Base-by-base conservation (phyloP, 164 flowering plant genomes). In the Nymphaea thermarum region DNA sequence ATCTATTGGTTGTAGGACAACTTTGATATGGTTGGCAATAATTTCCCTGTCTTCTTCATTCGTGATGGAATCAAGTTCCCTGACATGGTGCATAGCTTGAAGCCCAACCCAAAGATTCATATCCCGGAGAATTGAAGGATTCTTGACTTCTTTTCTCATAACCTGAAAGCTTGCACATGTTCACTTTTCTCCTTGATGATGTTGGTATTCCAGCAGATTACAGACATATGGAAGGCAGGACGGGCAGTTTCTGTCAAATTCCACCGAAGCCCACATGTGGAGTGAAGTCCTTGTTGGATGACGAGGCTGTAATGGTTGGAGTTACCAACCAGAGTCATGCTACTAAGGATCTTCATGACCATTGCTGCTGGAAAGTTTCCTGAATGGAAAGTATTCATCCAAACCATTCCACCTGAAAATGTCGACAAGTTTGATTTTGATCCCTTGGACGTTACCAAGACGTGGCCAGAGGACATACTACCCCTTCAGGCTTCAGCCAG, bases 201-300 rank as follows among this genome's bases (percentile, higher is more conserved):
- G 4, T 94, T 15, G 99, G 99, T 73, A 67, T 94, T 69, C 97
- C 99, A 53, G 88, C 80, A 67, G 89, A 94, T 69, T 94, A 91
- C 79, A 79, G 99, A 64, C 99, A 94, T 82, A 94, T 94, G 96
- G 97, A 91, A 3, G 99, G 85, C 83, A 67, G 99, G 99, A 60
- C 90, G 88, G 71, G 92, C 73, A 8, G 74, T 77, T 62, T 90
- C 84, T 60, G 99, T 90, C 80, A 94, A 94, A 73, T 94, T 94
- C 76, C 99, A 94, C 69, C 91, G 99, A 97, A 90, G 80, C 99
- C 99, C 63, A 91, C 96, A 64, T 94, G 97, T 73, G 97, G 96
- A 18, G 96, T 91, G 25, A 91, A 94, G 81, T 81, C 78, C 70
- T 74, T 94, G 76, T 72, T 87, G 77, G 96, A 88, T 65, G 99